Percentiles rank a stretch among this genome's conserved stretches.
phyloP scores from a whole-genome alignment of 169 alveolate genomes.

The Plasmodium ovale region DNA sequence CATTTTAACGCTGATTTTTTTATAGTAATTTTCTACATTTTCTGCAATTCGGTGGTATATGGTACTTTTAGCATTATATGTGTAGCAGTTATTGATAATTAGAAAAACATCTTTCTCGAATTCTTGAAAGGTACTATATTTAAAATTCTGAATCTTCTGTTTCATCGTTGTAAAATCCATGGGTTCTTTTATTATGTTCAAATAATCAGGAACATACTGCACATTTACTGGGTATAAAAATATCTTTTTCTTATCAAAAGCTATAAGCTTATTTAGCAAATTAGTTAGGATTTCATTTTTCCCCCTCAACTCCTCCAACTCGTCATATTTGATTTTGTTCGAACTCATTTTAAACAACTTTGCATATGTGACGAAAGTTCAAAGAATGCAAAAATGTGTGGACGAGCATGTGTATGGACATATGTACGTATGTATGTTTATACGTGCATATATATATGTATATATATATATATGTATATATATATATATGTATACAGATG shows the following conservation, averaged over 20 bases:
- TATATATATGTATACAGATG: conserved; percentile 7
- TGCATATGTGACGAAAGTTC: not conserved
- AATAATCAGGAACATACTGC: conserved; percentile 93
- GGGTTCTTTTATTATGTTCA: conserved; percentile 92
- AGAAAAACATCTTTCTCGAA: conserved; percentile 91
- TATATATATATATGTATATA: no score
- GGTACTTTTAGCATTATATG: conserved; percentile 90
- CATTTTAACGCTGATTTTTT: conserved; percentile 43
- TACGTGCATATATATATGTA: not conserved
- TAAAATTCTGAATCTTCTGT: conserved; percentile 83
- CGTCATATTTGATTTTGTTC: conserved; percentile 60
- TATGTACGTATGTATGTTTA: no score
- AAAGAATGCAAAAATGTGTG: not conserved
- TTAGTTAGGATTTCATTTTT: conserved; percentile 76
- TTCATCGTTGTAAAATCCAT: conserved; percentile 93
- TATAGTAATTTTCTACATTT: conserved; percentile 40
- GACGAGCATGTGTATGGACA: no score
- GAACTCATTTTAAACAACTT: conserved; percentile 36
- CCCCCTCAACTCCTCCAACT: conserved; percentile 55
- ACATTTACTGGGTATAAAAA: conserved; percentile 93
- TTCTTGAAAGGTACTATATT: conserved; percentile 85
- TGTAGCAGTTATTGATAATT: conserved; percentile 91
- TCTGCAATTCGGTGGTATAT: conserved; percentile 76
- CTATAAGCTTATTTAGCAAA: conserved; percentile 79
- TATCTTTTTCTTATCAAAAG: conserved; percentile 82